Evolutionary conservation across 108 stramenopile genomes (phyloP).

Genomic region (Nitzschia sp.): DNA sequence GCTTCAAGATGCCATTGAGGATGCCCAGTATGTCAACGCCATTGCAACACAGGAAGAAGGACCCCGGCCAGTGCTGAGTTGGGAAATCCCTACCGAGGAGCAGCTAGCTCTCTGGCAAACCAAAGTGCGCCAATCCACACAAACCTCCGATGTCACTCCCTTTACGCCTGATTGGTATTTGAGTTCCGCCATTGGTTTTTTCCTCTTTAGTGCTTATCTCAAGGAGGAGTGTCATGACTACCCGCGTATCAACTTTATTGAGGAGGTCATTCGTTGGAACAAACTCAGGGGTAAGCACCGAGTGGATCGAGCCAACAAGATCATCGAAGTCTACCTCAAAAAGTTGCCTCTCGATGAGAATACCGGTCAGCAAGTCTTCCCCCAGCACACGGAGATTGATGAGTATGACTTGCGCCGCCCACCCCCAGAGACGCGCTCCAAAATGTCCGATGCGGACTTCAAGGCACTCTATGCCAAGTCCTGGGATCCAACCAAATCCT

Average conservation of each 20-base stretch:
- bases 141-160: conserved; percentile 17
- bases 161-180: conserved; percentile 64
- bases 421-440: conserved; percentile 1
- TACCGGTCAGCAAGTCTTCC: conserved; percentile 25
- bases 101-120: conserved; percentile 57
- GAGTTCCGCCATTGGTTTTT: conserved; percentile 57
- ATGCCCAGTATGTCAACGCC: conserved; percentile 87
- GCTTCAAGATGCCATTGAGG: conserved; percentile 87
- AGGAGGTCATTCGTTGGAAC: conserved; percentile 66
- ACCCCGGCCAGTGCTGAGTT: conserved; percentile 70
- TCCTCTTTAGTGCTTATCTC: conserved; percentile 67
- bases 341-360: conserved; percentile 7
- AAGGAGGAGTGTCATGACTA: conserved; percentile 67
- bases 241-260: conserved; percentile 70
- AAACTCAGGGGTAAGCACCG: conserved; percentile 42
- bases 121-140: background rate
- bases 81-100: conserved; percentile 72
- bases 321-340: conserved; percentile 36
- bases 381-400: conserved; percentile 50
- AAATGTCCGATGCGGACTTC: conserved; percentile 14
- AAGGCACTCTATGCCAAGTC: conserved; percentile 5
- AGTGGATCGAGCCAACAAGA: conserved; percentile 41
- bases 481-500: conserved; percentile 13
- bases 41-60: conserved; percentile 76
- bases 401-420: conserved; percentile 44